These are phyloP conservation scores for Silybum marianum DNA, from an alignment of 129 eudicot genomes.

Conservation along the genomic window DNA sequence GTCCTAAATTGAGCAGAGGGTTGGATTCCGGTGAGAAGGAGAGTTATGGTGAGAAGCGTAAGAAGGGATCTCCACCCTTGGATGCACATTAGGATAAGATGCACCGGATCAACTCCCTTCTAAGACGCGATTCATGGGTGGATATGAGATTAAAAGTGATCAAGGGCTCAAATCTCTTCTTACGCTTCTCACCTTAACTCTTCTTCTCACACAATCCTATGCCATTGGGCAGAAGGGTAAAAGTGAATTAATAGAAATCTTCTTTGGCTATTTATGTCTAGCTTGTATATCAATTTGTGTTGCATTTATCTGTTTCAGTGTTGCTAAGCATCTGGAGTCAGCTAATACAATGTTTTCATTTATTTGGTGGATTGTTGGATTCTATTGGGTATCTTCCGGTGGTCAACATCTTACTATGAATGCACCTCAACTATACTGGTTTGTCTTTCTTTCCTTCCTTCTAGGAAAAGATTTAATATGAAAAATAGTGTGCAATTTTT, in stretches of 20 bases:
- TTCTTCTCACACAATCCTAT: too few relatives aligned
- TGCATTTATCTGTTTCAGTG: slow-evolving; percentile 47
- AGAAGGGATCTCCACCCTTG: too few relatives aligned
- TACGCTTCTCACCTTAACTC: too few relatives aligned
- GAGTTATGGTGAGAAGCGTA: too few relatives aligned
- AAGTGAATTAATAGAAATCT: neutral
- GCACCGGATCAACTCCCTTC: too few relatives aligned
- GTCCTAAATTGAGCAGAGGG: slow-evolving; percentile 9
- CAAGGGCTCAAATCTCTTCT: too few relatives aligned
- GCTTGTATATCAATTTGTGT: slow-evolving; percentile 18
- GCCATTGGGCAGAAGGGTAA: neutral
- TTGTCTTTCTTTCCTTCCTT: slow-evolving; percentile 20
- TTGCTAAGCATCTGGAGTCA: slow-evolving; percentile 87
- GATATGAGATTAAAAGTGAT: too few relatives aligned
- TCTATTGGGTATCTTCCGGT: slow-evolving; percentile 85
- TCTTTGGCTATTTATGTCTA: neutral
- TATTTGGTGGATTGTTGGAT: slow-evolving; percentile 98
- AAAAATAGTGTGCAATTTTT: neutral
- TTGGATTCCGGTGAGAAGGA: too few relatives aligned
- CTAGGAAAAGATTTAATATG: neutral
- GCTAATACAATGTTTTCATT: slow-evolving; percentile 87
- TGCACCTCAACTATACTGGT: slow-evolving; percentile 95
- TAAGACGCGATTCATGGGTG: too few relatives aligned
- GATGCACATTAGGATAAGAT: too few relatives aligned
- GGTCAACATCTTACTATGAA: slow-evolving; percentile 54